phyloP scores from a whole-genome alignment of 2,329 filamentous ascomycete genomes.

The Ophiognomonia clavigignenti-juglandacearum region DNA sequence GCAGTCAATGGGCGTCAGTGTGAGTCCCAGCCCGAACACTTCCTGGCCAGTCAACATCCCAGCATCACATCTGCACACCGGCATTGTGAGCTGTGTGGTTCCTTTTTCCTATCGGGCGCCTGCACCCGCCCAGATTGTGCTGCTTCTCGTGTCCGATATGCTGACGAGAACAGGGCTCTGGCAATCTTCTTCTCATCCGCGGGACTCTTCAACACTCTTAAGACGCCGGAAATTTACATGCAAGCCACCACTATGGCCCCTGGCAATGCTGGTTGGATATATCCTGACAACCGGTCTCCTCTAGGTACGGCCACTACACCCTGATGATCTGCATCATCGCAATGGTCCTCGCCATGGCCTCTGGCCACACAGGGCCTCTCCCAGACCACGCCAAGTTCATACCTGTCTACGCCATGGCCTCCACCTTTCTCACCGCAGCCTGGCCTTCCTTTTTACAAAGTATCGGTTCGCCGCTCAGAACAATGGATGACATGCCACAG shows the following conservation, averaged over 20 bases:
- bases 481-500: not conserved
- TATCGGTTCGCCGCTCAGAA: not conserved
- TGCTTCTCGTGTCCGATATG: not conserved
- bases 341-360: not conserved
- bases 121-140: no score
- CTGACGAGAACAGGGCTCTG: not conserved
- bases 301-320: slow-evolving; percentile 9
- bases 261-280: not conserved
- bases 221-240: not conserved
- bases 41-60: not conserved
- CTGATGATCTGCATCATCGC: not conserved
- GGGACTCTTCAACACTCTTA: not conserved
- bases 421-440: slow-evolving; percentile 5
- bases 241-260: no score
- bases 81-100: not conserved
- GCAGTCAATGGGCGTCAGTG: not conserved
- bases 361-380: not conserved
- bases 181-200: slow-evolving; percentile 1
- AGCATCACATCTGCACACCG: not conserved
- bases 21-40: not conserved
- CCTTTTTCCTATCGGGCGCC: not conserved
- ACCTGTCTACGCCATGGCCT: slow-evolving; percentile 4
- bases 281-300: not conserved
- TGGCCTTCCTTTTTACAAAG: slow-evolving; percentile 4
- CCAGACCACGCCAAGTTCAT: slow-evolving; percentile 1